Percentiles rank a stretch among this genome's conserved stretches.
phyloP scores from a whole-genome alignment of 2,329 filamentous ascomycete genomes.

The Microdochium paspali region DNA sequence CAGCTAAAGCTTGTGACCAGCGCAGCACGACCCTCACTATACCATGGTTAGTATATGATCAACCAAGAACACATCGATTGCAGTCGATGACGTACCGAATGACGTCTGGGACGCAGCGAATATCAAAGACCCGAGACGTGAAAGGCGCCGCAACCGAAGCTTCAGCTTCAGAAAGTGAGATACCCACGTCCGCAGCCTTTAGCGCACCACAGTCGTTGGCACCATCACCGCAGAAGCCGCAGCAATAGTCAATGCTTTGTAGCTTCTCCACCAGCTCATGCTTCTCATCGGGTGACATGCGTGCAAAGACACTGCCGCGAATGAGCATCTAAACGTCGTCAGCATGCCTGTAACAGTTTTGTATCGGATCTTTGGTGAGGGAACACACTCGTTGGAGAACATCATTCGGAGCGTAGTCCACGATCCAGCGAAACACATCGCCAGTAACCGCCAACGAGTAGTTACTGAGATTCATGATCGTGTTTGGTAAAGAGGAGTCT shows the following conservation, averaged over 20 bases:
- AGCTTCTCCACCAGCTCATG: conserved; percentile 96
- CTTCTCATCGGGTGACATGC: conserved; percentile 98
- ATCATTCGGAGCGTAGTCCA: conserved; percentile 80
- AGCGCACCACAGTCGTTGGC: conserved; percentile 96
- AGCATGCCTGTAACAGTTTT: conserved; percentile 1
- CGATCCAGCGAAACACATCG: conserved; percentile 92
- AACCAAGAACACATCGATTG: background rate
- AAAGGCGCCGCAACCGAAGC: conserved; percentile 98
- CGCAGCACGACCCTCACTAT: conserved; percentile 80
- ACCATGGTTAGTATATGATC: conserved; percentile 4
- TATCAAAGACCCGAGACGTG: conserved; percentile 91
- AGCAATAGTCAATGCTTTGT: conserved; percentile 91
- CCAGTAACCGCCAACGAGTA: conserved; percentile 86
- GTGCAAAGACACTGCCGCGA: conserved; percentile 84
- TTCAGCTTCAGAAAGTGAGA: conserved; percentile 93
- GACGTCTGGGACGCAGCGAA: conserved; percentile 86
- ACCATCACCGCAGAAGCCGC: conserved; percentile 93
- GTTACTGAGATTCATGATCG: conserved; percentile 70
- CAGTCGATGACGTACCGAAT: conserved; percentile 58
- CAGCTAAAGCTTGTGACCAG: conserved; percentile 98
- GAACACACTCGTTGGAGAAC: conserved; percentile 57
- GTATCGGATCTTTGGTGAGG: background rate
- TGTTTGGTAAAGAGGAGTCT: conserved; percentile 79
- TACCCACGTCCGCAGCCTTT: conserved; percentile 94
- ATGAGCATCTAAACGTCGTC: conserved; percentile 65